Evolutionary conservation across 2,329 filamentous ascomycete species (phyloP).

Genomic region (Pseudocercospora cruenta): DNA sequence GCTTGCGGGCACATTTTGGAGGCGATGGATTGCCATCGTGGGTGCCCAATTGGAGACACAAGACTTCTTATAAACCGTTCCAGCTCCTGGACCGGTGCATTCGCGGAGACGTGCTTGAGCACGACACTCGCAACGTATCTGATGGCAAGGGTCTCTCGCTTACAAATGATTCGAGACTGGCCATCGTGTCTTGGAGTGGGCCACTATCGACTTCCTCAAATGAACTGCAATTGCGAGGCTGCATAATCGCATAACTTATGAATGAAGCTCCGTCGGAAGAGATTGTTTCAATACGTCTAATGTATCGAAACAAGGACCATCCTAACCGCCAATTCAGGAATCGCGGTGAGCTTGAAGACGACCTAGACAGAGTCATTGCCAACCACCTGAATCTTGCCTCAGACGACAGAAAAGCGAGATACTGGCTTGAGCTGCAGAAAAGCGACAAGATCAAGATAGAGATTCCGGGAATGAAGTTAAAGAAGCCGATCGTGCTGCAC

Average conservation of each 20-base stretch:
- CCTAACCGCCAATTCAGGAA: not conserved
- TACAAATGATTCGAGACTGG: not conserved
- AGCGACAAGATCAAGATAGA: not conserved
- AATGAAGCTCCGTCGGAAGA: not conserved
- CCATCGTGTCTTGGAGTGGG: not conserved
- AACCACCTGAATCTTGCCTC: not conserved
- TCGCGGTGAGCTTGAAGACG: not conserved
- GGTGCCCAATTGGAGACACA: constrained; percentile 12
- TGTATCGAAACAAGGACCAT: not conserved
- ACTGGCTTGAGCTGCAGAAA: not conserved
- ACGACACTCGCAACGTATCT: not conserved
- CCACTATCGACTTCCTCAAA: not conserved
- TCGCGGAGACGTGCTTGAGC: not conserved
- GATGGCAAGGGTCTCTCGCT: not conserved
- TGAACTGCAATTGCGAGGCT: not conserved
- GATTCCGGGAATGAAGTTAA: not conserved
- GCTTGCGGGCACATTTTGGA: not conserved
- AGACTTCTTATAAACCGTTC: not conserved
- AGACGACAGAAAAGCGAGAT: not conserved
- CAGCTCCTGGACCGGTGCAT: not conserved
- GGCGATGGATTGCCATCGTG: constrained; percentile 12
- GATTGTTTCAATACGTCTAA: not conserved
- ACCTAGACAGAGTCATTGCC: not conserved
- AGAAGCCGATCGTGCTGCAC: not conserved
- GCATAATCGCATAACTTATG: not conserved